Conservation (phyloP, 1,284 basidiomycete species). For the Trichosporon sp. region DNA sequence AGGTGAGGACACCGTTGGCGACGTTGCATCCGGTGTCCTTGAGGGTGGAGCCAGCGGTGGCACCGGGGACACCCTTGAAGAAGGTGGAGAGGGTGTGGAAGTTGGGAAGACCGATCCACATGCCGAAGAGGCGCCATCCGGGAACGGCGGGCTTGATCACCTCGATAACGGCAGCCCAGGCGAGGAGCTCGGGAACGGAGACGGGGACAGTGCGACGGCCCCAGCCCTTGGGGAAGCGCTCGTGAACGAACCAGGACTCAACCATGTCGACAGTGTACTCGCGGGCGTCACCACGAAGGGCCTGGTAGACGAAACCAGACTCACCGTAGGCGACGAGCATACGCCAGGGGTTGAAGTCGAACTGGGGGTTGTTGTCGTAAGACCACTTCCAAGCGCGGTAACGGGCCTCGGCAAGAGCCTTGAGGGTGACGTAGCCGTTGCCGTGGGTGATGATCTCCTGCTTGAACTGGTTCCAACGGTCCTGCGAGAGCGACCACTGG, state of each 20-base stretch:
- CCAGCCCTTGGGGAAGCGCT: constrained; percentile 35
- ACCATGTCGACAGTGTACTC: constrained; percentile 25
- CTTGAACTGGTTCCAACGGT: constrained; percentile 22
- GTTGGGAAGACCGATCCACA: constrained; percentile 28
- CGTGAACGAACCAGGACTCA: constrained; percentile 30
- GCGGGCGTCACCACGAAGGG: constrained; percentile 27
- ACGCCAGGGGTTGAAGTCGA: constrained; percentile 36
- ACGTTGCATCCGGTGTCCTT: constrained; percentile 24
- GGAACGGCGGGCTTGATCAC: constrained; percentile 27
- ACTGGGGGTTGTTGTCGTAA: constrained; percentile 27
- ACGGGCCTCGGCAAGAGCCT: constrained; percentile 26
- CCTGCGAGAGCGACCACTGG: constrained; percentile 25
- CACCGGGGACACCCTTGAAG: constrained; percentile 21
- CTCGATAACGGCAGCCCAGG: constrained; percentile 27
- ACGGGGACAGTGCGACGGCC: constrained; percentile 28
- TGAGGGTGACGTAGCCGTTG: constrained; percentile 22
- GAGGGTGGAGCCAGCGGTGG: constrained; percentile 15
- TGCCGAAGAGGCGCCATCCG: constrained; percentile 30
- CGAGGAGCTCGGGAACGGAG: constrained; percentile 27
- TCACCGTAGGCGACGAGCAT: constrained; percentile 34
- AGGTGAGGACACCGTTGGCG: constrained; percentile 24
- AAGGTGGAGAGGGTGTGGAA: constrained; percentile 20
- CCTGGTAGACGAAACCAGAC: constrained; percentile 31
- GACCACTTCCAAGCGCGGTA: constrained; percentile 27
- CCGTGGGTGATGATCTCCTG: constrained; percentile 23